Evolutionary conservation across 2,329 filamentous ascomycete genomes (phyloP).

Genomic region (Pestalotiopsis sp.): DNA sequence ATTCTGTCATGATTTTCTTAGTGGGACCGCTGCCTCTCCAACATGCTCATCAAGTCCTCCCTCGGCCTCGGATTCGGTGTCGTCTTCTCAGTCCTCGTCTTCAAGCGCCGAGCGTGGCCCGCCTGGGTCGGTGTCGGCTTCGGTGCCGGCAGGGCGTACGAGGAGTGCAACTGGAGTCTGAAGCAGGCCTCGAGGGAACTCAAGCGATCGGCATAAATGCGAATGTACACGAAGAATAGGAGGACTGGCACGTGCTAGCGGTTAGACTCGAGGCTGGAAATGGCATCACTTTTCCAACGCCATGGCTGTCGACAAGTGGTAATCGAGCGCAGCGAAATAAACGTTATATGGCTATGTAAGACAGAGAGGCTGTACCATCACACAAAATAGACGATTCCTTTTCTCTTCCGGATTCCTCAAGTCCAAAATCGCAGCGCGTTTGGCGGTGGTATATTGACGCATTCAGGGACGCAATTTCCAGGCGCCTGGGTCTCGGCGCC

Average conservation of each 20-base stretch:
- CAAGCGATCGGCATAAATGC: conserved; percentile 33
- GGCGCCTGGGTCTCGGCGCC: too few relatives aligned
- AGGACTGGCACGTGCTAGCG: neutral
- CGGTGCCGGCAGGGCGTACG: conserved; percentile 93
- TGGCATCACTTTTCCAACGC: neutral
- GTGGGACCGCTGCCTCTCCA: conserved; percentile 99
- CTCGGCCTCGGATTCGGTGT: conserved; percentile 97
- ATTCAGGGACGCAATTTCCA: too few relatives aligned
- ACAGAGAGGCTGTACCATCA: neutral
- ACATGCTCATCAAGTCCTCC: conserved; percentile 93
- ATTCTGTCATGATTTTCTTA: conserved; percentile 37
- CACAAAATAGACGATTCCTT: neutral
- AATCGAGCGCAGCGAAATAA: neutral
- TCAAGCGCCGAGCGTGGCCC: conserved; percentile 97
- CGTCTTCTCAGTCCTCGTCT: conserved; percentile 96
- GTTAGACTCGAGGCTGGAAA: neutral
- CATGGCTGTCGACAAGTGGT: neutral
- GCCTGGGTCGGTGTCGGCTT: conserved; percentile 95
- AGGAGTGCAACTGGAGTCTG: conserved; percentile 90
- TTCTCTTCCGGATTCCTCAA: neutral
- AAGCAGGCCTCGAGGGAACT: conserved; percentile 63
- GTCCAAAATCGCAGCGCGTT: neutral
- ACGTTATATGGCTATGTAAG: neutral
- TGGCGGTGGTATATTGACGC: too few relatives aligned
- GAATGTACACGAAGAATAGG: neutral